Conservation (phyloP, 805 yeast genomes). For the Scheffersomyces amazonensis region DNA sequence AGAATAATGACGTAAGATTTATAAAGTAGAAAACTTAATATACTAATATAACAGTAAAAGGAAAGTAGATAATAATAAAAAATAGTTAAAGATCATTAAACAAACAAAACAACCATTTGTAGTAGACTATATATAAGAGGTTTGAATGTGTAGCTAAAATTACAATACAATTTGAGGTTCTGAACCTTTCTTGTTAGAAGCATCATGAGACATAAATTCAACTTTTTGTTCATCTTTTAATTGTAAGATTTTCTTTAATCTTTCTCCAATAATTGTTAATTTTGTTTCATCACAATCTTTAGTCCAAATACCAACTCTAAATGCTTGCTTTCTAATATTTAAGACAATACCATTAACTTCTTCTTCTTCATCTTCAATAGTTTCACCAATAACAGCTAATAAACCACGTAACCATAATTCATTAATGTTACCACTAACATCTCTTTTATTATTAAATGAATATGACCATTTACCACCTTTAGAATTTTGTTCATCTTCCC, state of each 20-base stretch:
- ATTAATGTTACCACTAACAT: constrained; percentile 60
- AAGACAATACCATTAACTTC: constrained; percentile 94
- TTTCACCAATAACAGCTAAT: constrained; percentile 91
- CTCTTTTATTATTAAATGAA: constrained; percentile 67
- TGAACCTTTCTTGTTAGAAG: constrained; percentile 39
- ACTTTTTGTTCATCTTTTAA: constrained; percentile 70
- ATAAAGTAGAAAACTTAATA: background rate
- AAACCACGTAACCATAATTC: constrained; percentile 90
- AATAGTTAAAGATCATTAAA: background rate
- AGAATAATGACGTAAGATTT: constrained; percentile 1
- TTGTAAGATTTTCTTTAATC: constrained; percentile 81
- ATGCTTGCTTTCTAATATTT: constrained; percentile 77
- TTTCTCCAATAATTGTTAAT: constrained; percentile 74
- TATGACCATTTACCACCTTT: constrained; percentile 90
- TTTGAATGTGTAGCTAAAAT: background rate
- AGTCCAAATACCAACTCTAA: constrained; percentile 93
- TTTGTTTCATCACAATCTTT: constrained; percentile 64
- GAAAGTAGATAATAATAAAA: background rate
- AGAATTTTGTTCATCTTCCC: constrained; percentile 90
- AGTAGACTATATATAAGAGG: background rate
- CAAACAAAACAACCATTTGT: background rate
- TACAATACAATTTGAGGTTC: constrained; percentile 34
- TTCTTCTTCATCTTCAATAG: constrained; percentile 77
- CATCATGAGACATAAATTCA: constrained; percentile 75
- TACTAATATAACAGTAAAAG: background rate